Base-by-base conservation (phyloP, 2,329 filamentous ascomycete species). In the Madurella fahalii region DNA sequence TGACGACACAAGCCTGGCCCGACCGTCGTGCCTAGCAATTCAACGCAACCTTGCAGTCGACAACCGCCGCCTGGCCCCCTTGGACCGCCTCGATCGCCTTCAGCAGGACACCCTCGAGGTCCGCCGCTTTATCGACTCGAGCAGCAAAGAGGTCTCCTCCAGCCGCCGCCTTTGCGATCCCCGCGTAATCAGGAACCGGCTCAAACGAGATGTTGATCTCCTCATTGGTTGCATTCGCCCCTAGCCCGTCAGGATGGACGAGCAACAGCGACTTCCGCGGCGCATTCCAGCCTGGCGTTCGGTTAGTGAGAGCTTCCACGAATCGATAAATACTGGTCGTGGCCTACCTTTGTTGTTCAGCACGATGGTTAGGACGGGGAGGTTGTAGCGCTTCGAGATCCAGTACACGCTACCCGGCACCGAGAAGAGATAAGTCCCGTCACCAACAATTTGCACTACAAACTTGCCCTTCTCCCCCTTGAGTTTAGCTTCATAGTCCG, bases 201-300 rank as follows among this genome's bases (percentile, higher is more conserved):
- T 75, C 72, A 57, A 85, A 83, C 1, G 78, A 80, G 58, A 84
- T 83, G 63, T 83, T 84, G 60, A 84, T 77, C 64, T 84, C 82
- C 54, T 82, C 80, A 64, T 83, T 83, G n/a, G 73, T 77, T 1
- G 79, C 78, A 61, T 68, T 72, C 25, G 80, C 77, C 1, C 77
- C 81, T 2, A 77, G 65, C 0, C 81, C 82, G 4, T 83, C 71
- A 0, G 82, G 81, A 58, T 84, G 81, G 1, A 84, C 81, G 12
- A 84, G 72, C 2, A 81, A 68, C 41, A 82, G 67, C 1, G 80
- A 84, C 39, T 74, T 75, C 2, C 81, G 74, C 3, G 82, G 82
- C 1, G 82, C 81, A 61, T 85, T 83, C 81, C 81, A 84, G 40
- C 80, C 79, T 75, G 49, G 2, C 4, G 9, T n/a, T 58, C 17